phyloP scores from a whole-genome alignment of 2,329 filamentous ascomycete species.

The Penicillium hesseltinei region DNA sequence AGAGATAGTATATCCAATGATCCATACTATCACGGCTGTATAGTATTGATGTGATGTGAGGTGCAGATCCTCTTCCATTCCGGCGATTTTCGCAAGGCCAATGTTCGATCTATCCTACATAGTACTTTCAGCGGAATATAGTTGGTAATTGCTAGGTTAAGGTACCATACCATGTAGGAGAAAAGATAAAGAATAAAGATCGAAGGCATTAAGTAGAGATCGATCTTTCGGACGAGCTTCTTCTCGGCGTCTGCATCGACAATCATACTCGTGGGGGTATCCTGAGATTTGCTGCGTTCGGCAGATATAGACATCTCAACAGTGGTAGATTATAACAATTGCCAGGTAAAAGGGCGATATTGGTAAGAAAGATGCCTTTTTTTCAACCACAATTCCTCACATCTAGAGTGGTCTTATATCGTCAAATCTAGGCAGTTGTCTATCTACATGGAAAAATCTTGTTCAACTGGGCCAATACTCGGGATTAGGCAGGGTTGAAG shows the following conservation, averaged over 20 bases:
- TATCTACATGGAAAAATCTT: neutral
- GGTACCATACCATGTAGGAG: neutral
- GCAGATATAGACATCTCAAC: neutral
- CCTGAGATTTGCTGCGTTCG: neutral
- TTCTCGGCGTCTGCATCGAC: neutral
- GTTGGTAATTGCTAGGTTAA: neutral
- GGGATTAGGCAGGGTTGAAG: neutral
- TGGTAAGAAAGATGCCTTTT: neutral
- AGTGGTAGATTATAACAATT: neutral
- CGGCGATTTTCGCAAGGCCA: conserved; percentile 5
- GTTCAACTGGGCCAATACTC: neutral
- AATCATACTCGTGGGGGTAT: neutral
- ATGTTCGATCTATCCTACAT: conserved; percentile 7
- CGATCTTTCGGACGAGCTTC: conserved; percentile 4
- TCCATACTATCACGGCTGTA: conserved; percentile 4
- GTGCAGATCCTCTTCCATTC: conserved; percentile 3
- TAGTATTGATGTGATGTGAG: conserved; percentile 4
- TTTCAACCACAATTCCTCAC: neutral
- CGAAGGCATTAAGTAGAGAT: conserved; percentile 6
- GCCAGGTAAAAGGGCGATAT: neutral
- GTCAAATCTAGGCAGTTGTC: no score
- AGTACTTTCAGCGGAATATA: neutral
- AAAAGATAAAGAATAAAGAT: conserved; percentile 6
- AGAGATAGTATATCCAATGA: conserved; percentile 5
- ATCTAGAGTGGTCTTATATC: neutral